Percentiles rank a stretch among this genome's conserved stretches.
phyloP scores from a whole-genome alignment of 2,329 filamentous ascomycete genomes.

The Exophiala mesophila region DNA sequence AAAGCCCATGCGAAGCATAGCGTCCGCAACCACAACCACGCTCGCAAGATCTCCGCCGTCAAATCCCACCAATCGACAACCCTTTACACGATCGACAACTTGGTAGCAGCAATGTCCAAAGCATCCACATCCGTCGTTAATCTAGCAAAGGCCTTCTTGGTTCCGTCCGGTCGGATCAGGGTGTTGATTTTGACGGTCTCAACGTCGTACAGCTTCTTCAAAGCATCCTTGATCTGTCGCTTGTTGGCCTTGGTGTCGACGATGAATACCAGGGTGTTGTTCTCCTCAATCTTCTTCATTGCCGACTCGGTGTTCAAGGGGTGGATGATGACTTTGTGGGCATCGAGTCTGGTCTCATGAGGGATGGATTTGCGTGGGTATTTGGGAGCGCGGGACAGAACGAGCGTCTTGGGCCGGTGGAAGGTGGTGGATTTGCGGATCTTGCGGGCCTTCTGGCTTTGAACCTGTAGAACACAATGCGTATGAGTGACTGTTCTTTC shows the following conservation, averaged over 20 bases:
- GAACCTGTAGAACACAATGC: constrained; percentile 47
- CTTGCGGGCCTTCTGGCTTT: constrained; percentile 86
- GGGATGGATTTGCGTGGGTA: constrained; percentile 95
- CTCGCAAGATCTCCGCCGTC: constrained; percentile 35
- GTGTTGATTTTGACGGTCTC: constrained; percentile 99
- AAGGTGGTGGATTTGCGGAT: constrained; percentile 89
- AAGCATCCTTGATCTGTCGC: constrained; percentile 94
- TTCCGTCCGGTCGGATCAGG: constrained; percentile 88
- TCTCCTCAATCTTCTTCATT: constrained; percentile 99
- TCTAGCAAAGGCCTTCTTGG: constrained; percentile 98
- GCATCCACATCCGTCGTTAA: constrained; percentile 96
- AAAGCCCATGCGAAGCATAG: constrained; percentile 30
- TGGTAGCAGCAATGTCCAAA: constrained; percentile 98
- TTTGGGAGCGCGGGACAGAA: constrained; percentile 84
- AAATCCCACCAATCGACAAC: constrained; percentile 17
- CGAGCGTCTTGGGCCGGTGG: constrained; percentile 95
- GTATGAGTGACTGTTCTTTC: constrained; percentile 7
- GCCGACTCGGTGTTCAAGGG: constrained; percentile 99
- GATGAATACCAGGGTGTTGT: constrained; percentile 99
- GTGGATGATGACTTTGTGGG: constrained; percentile 96
- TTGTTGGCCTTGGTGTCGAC: constrained; percentile 98
- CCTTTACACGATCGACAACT: constrained; percentile 87
- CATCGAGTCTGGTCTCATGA: constrained; percentile 85
- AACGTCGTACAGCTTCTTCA: constrained; percentile 99
- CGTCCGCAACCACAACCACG: constrained; percentile 44